phyloP scores from a whole-genome alignment of 169 alveolate genomes.

The Pseudocohnilembus persalinus region DNA sequence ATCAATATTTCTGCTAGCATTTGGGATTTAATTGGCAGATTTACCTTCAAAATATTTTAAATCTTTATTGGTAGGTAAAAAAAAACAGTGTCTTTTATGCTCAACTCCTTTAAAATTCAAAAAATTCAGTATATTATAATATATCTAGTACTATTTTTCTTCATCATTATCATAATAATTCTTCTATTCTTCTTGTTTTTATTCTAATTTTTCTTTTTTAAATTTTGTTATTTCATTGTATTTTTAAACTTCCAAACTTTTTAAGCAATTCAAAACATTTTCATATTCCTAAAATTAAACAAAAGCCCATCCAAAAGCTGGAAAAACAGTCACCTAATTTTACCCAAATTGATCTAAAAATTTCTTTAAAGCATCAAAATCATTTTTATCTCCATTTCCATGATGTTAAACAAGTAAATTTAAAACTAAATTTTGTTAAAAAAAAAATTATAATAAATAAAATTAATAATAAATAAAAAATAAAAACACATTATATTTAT shows the following conservation, averaged over 20 bases:
- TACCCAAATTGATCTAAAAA: conserved; percentile 14
- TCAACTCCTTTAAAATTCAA: background rate
- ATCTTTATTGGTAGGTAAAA: background rate
- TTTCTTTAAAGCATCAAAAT: conserved; percentile 10
- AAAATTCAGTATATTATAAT: background rate
- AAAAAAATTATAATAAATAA: too few relatives aligned
- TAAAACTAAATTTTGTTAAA: background rate
- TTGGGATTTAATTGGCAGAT: conserved; percentile 52
- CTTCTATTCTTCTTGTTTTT: background rate
- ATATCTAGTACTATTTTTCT: background rate
- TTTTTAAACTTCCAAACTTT: background rate
- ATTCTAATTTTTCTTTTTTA: too few relatives aligned
- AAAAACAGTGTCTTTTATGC: background rate
- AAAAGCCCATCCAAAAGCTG: conserved; percentile 17
- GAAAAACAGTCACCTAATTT: conserved; percentile 14
- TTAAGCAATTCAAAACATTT: too few relatives aligned
- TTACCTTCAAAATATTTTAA: background rate
- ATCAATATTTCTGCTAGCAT: conserved; percentile 31
- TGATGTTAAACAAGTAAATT: conserved; percentile 12
- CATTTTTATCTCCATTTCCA: conserved; percentile 32
- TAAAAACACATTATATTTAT: too few relatives aligned
- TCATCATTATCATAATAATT: background rate
- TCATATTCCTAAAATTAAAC: conserved; percentile 13
- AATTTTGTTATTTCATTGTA: background rate
- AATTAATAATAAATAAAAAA: too few relatives aligned